phyloP scores from a whole-genome alignment of 1,284 basidiomycete genomes.

The Leccinum huronense region DNA sequence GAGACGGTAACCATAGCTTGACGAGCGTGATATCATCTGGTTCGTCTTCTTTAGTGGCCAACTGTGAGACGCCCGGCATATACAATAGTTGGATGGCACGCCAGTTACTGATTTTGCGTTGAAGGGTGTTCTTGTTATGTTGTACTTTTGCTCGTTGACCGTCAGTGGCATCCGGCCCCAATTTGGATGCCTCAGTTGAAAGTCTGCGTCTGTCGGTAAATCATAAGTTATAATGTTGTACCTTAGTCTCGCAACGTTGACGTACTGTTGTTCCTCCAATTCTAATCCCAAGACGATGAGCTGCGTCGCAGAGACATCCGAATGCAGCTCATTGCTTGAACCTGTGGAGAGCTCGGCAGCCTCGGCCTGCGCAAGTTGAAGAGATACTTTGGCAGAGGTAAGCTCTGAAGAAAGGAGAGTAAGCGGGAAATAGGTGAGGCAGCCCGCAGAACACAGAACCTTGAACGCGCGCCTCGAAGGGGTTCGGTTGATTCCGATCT shows the following conservation, averaged over 20 bases:
- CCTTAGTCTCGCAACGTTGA: background rate
- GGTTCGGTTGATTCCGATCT: background rate
- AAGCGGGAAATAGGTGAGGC: background rate
- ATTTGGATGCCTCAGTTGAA: background rate
- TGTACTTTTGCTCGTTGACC: background rate
- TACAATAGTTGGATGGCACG: background rate
- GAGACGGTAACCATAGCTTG: background rate
- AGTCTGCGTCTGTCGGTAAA: background rate
- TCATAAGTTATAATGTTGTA: background rate
- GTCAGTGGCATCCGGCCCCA: background rate
- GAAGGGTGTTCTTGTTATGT: background rate
- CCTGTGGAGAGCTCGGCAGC: background rate
- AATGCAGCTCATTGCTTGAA: background rate
- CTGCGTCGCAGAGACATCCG: background rate
- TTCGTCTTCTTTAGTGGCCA: background rate
- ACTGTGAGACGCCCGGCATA: background rate
- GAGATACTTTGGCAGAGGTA: background rate
- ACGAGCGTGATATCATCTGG: background rate
- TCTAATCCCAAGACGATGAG: background rate
- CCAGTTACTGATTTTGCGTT: background rate
- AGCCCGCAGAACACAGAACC: background rate
- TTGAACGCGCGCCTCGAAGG: background rate
- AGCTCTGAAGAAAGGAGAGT: background rate
- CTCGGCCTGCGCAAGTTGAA: background rate
- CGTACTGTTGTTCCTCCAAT: background rate